Evolutionary conservation across 805 yeast genomes (phyloP), one percentile per base, ranked within the genome.

Genomic region (Brettanomyces naardenensis): DNA sequence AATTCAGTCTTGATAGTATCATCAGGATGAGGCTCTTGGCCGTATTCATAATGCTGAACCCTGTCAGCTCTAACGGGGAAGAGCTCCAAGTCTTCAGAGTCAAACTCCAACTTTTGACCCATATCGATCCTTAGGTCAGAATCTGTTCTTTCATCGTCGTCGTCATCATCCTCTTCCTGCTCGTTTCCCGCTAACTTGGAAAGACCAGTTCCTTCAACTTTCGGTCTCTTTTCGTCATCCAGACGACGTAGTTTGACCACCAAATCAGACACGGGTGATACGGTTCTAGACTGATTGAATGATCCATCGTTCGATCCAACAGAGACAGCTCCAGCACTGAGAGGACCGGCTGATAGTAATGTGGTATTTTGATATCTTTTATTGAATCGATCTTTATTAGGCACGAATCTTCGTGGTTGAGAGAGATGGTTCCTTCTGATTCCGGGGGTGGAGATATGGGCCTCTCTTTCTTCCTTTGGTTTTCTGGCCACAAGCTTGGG

Each of bases 401-500:
- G 23, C 23, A 26, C 19, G 17, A 27, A 18, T 28, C 37, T 22
- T 13, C 18, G 19, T 13, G 26, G 25, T 27, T 18, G 37, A 4
- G 13, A 31, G 10, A 51, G 45, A 48, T 49, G 42, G 44, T 40
- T 48, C 51, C 64, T 42, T 69, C 62, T 45, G 66, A 71, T 37
- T 11, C 58, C 55, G 2, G 59, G 55, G 2, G 47, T 51, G 4
- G 43, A 37, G 13, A 45, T 33, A 4, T 88, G 87, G 0, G 88
- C 89, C 4, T 23, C 33, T 56, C 95, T 67, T 48, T 87, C 95
- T 48, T 84, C 89, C 48, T 85, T 80, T 9, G 87, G 64, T 54
- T 86, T 77, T 59, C 97, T 68, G 0, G 88, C 88, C 31, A 89
- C 95, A 2, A 70, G 80, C 58, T 89, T 89, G 2, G 97, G 97